Conservation (phyloP, 345 rosid genomes). For the Arabidopsis suecica region DNA sequence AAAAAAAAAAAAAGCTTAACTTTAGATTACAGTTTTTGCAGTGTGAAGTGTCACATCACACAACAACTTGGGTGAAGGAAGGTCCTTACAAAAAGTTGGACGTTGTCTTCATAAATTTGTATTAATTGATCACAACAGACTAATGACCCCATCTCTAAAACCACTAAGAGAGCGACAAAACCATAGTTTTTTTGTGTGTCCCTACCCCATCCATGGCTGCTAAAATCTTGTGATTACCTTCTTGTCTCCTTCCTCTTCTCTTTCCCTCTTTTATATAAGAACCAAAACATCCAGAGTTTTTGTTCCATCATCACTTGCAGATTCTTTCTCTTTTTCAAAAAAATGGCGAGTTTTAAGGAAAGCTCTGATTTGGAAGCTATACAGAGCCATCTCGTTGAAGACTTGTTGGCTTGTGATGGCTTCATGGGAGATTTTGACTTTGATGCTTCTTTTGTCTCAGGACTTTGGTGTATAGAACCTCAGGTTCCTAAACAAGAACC, state of each 20-base stretch:
- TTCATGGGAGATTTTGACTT: slow-evolving; percentile 50
- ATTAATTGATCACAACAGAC: slow-evolving; percentile 16
- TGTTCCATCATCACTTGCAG: slow-evolving; percentile 31
- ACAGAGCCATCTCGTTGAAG: slow-evolving; percentile 59
- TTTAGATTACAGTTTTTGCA: slow-evolving; percentile 21
- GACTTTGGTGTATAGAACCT: slow-evolving; percentile 46
- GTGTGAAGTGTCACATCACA: slow-evolving; percentile 36
- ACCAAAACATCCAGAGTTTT: slow-evolving; percentile 36
- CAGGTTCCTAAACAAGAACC: slow-evolving; percentile 50
- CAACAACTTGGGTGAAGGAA: slow-evolving; percentile 38
- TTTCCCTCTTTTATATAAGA: slow-evolving; percentile 33
- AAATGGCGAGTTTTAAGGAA: slow-evolving; percentile 53
- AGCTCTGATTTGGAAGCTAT: slow-evolving; percentile 53
- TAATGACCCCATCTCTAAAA: slow-evolving; percentile 26
- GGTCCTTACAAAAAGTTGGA: slow-evolving; percentile 39
- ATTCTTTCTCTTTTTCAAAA: not conserved
- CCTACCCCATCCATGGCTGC: slow-evolving; percentile 44
- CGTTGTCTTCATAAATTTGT: slow-evolving; percentile 40
- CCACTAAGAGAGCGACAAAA: slow-evolving; percentile 42
- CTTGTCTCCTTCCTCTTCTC: slow-evolving; percentile 30
- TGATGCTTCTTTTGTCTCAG: slow-evolving; percentile 36
- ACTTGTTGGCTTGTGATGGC: slow-evolving; percentile 53
- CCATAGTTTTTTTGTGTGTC: slow-evolving; percentile 34
- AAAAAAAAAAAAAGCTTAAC: not conserved
- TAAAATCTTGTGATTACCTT: slow-evolving; percentile 30